Base-by-base conservation (phyloP, 108 stramenopile genomes). In the Nitzschia sp. region DNA sequence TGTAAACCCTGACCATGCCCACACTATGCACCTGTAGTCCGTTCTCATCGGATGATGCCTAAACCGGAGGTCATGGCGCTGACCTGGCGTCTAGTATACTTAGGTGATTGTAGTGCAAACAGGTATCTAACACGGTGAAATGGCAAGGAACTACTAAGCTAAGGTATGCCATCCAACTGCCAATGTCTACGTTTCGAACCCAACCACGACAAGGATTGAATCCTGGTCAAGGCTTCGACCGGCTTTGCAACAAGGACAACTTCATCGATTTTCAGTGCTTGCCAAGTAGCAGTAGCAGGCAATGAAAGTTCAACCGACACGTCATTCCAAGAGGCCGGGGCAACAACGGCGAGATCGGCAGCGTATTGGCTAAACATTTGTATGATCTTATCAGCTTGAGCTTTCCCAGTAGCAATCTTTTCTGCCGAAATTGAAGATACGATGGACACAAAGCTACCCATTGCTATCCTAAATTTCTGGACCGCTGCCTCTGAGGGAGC, bases 331-430 rank as follows among this genome's bases (percentile, higher is more conserved):
- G 81, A 90, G 26, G 85, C 85, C 4, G 93, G 90, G 26, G 93
- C 90, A 28, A 89, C 80, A 17, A 94, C 15, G 26, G 90, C 74
- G 6, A 94, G 54, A 71, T 94, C 93, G 23, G 80, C 74, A 23
- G 78, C 48, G 72, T 85, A 94, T 0, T 63, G 64, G 47, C 63
- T 68, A 8, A 94, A 55, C 49, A 71, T 56, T 15, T 66, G 67
- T 29, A 59, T 6, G 13, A 85, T 33, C 34, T 57, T 38, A 49
- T 29, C 46, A 34, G 32, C 68, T 38, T 54, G 55, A 19, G 62
- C 74, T 46, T 63, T 68, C 25, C 66, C 81, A 25, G 29, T 51
- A 13, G 71, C 70, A 28, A 15, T 36, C 58, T 64, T 57, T 71
- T 51, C 55, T 3, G 25, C 17, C 5, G 58, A 19, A 31, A 54